Evolutionary conservation across 192 early-diverging fungal genomes (phyloP), one percentile per base, ranked within the genome.

Genomic region (Backusella sp.): DNA sequence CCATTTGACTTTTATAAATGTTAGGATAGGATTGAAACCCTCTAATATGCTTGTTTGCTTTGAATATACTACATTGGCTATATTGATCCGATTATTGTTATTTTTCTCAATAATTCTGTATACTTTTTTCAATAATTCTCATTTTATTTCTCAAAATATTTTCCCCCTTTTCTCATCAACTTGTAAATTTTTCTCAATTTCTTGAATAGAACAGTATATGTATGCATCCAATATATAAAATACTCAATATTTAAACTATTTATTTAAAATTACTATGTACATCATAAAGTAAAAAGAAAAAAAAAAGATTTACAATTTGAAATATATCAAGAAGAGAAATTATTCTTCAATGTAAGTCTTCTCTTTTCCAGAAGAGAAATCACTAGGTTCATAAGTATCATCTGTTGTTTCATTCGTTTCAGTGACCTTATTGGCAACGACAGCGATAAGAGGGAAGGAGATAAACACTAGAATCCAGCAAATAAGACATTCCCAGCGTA

Each of bases 391-490:
- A 21, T 56, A 56, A 9, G 7, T 8, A 1, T 68, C n/a, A n/a
- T n/a, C 15, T 21, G 34, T 0, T 1, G 34, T 17, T 68, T 68
- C 67, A 32, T 80, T 86, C 21, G 82, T 82, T 65, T 87, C 87
- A 56, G 83, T 81, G 35, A 90, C 80, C 39, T 78, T 85, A n/a
- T 72, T 73, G 5, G 85, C 81, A n/a, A 88, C 87, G 30, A 84
- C 74, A 36, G 79, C n/a, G 77, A 90, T 90, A 0, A 86, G 74
- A 6, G 77, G 76, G 66, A 90, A 79, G 3, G 86, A 87, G n/a
- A 88, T 77, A 4, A 70, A 82, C 12, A 90, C 71, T 2, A 90
- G 80, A 17, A 84, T 73, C 89, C 89, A 90, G 72, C 88, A 86
- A 3, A 85, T 83, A 30, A 90, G 49, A 49, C 75, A 76, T 65